A percentile compares a stretch with the other conserved stretches of the same genome.
These are phyloP conservation scores for Rheum nobile DNA, from an alignment of 148 eudicot species.

Conservation along the genomic window DNA sequence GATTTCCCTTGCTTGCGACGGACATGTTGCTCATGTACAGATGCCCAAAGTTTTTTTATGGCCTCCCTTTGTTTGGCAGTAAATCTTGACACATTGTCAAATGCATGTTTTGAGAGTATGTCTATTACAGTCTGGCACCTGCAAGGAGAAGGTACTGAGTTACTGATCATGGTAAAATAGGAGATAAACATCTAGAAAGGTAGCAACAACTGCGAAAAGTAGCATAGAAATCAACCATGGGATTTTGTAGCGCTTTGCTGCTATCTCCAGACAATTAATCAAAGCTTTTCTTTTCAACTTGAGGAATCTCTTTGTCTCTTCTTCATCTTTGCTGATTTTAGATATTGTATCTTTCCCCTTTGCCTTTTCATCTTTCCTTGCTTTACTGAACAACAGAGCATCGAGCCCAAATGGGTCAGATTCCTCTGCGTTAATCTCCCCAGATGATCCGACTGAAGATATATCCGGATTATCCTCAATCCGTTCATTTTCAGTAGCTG, in stretches of 20 bases:
- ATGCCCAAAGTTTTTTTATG: constrained; percentile 72
- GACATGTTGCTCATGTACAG: constrained; percentile 70
- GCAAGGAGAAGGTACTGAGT: constrained; percentile 13
- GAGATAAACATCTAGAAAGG: neutral
- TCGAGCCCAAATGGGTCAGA: constrained; percentile 93
- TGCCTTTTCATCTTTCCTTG: constrained; percentile 41
- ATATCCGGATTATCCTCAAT: constrained; percentile 19
- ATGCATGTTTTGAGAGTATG: constrained; percentile 83
- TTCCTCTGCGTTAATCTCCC: constrained; percentile 30
- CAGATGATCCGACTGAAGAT: constrained; percentile 25
- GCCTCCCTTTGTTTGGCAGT: constrained; percentile 70
- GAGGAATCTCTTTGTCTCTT: constrained; percentile 53
- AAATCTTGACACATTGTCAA: constrained; percentile 65
- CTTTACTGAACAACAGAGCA: constrained; percentile 46
- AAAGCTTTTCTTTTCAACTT: constrained; percentile 67
- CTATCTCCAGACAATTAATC: constrained; percentile 73
- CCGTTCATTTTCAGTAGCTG: constrained; percentile 20
- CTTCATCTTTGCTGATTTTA: constrained; percentile 35
- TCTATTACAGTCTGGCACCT: constrained; percentile 98
- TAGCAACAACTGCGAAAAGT: neutral
- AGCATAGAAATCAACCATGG: constrained; percentile 45
- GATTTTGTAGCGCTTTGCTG: constrained; percentile 74
- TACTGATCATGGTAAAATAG: neutral
- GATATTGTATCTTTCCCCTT: constrained; percentile 31
- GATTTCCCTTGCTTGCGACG: constrained; percentile 92